Conservation (phyloP, 192 early-diverging fungal genomes). For the Linderina pennispora region DNA sequence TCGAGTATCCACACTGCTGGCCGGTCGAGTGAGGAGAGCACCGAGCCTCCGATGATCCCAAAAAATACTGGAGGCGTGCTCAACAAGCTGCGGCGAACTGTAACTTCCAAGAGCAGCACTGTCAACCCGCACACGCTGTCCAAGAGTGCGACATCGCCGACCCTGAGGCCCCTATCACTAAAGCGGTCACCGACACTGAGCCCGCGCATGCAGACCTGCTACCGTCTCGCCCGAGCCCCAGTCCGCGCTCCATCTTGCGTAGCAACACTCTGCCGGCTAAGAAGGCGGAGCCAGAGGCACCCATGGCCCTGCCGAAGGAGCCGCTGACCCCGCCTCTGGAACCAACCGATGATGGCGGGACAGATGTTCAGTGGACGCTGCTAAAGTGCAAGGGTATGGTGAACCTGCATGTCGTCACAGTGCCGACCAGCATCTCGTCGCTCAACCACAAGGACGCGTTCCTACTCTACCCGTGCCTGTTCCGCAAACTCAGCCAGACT, state of each 20-base stretch:
- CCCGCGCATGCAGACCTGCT: too few relatives aligned
- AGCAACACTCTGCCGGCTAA: too few relatives aligned
- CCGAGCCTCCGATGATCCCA: not conserved
- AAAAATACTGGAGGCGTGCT: too few relatives aligned
- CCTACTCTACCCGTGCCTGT: conserved; percentile 34
- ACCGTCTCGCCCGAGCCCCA: too few relatives aligned
- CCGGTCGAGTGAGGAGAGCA: not conserved
- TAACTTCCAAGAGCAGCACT: too few relatives aligned
- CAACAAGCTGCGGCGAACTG: too few relatives aligned
- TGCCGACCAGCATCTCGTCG: conserved; percentile 19
- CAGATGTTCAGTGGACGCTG: conserved; percentile 32
- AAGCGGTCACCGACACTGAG: too few relatives aligned
- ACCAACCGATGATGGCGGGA: not conserved
- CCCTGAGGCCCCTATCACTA: too few relatives aligned
- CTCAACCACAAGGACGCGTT: conserved; percentile 45
- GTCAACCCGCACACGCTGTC: too few relatives aligned
- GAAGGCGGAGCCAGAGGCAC: not conserved
- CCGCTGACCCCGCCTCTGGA: not conserved
- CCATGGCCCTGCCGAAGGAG: not conserved
- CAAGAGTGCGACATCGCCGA: too few relatives aligned
- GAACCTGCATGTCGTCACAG: conserved; percentile 39
- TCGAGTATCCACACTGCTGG: not conserved
- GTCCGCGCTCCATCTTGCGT: too few relatives aligned
- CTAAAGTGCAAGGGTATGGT: conserved; percentile 41
- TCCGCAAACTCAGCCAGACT: conserved; percentile 5